Evolutionary conservation across 805 yeast genomes (phyloP).

Genomic region (Blastobotrys americana): DNA sequence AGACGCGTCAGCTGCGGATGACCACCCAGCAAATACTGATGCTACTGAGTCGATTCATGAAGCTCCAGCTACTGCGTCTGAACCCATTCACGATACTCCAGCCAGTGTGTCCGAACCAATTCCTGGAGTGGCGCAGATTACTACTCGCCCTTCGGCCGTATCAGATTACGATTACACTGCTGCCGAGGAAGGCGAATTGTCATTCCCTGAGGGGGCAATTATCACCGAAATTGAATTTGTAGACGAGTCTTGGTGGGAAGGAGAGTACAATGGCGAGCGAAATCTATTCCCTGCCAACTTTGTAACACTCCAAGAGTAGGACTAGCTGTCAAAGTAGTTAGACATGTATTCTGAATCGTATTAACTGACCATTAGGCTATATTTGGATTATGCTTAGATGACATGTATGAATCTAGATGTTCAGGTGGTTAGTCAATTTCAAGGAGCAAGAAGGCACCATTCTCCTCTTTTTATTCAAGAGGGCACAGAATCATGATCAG

Average conservation of each 20-base stretch:
- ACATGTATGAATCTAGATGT: no score
- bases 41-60: conserved; percentile 16
- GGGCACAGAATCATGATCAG: no score
- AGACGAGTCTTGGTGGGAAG: conserved; percentile 98
- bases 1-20: conserved; percentile 26
- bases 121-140: conserved; percentile 16
- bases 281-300: conserved; percentile 91
- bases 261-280: conserved; percentile 66
- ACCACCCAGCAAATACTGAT: conserved; percentile 16
- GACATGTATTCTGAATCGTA: no score
- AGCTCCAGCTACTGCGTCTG: conserved; percentile 16
- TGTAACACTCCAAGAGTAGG: conserved; percentile 37
- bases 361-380: no score
- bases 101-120: conserved; percentile 10
- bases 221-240: conserved; percentile 79
- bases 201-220: conserved; percentile 74
- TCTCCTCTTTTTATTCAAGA: no score
- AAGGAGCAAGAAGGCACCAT: no score
- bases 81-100: conserved; percentile 9
- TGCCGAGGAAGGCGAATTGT: conserved; percentile 84
- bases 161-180: conserved; percentile 82
- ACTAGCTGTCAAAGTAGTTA: background rate
- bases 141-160: conserved; percentile 42
- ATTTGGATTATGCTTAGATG: no score
- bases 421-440: no score